Base-by-base conservation (phyloP, 73 alveolate genomes). In the Diophrys sp. region DNA sequence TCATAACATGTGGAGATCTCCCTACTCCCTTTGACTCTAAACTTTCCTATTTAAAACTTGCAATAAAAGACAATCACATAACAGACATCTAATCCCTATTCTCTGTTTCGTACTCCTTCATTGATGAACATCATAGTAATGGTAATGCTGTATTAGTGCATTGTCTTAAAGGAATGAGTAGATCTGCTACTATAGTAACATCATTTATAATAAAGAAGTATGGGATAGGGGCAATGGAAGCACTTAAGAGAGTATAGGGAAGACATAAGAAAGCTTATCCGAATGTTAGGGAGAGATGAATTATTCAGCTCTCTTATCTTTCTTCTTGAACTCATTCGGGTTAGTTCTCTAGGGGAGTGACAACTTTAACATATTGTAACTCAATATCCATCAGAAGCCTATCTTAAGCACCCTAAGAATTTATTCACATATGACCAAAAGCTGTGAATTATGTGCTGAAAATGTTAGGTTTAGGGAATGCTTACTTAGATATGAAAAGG, bases 161-260 rank as follows among this genome's bases (percentile, higher is more conserved):
- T 75, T 89, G 96, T 68, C 80, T 77, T n/a, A 90, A 85, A 23
- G 96, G 96, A 23, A 83, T 79, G 55, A 79, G 91, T 23, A 67
- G 96, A 24, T 73, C 91, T 32, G 93, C 93, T 0, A 85, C 96
- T 0, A 34, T 89, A 26, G 93, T 89, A 8, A 77, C 79, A 29
- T 75, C 85, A n/a, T 89, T 80, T 70, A 70, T 82, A 1, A 75
- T 82, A 81, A 67, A 31, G 1, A 31, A 67, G 14, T 30, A 5
- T 29, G 31, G 29, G 2, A 66, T 84, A 74, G 67, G 76, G 2
- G 79, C 75, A 8, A 23, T 24, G 2, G 86, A 82, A 1, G 90
- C 90, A 25, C 54, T 76, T 70, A 75, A 53, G 70, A 54, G 33
- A 31, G 90, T 82, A 24, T 56, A 75, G 31, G 54, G 67, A 31